These are phyloP conservation scores for Schwanniomyces yamadae DNA, from an alignment of 805 yeast species.

Conservation along the genomic window DNA sequence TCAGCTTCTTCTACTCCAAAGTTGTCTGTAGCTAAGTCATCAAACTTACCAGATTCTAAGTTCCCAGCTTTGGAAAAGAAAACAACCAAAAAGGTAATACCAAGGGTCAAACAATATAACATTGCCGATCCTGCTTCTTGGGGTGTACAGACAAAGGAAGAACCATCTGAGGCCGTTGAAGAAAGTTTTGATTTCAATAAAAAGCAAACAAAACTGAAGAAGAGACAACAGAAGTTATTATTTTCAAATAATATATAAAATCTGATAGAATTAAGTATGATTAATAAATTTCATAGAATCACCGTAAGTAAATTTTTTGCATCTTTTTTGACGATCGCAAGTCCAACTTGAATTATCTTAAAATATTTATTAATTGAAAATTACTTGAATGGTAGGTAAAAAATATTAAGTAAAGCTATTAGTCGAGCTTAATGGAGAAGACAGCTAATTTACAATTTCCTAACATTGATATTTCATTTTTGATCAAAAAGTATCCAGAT, in stretches of 20 bases:
- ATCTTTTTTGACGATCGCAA: too few species aligned
- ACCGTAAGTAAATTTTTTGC: too few species aligned
- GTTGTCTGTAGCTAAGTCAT: constrained; percentile 11
- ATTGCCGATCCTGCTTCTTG: constrained; percentile 18
- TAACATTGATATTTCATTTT: neutral
- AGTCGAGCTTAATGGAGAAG: too few species aligned
- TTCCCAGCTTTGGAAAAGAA: constrained; percentile 53
- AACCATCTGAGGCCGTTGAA: constrained; percentile 3
- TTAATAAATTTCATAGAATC: too few species aligned
- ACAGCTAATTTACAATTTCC: constrained; percentile 1
- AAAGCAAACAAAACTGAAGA: constrained; percentile 18
- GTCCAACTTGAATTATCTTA: too few species aligned
- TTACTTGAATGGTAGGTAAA: too few species aligned
- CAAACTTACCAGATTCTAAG: constrained; percentile 23
- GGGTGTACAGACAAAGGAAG: constrained; percentile 12
- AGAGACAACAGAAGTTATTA: constrained; percentile 14
- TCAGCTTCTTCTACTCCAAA: constrained; percentile 21
- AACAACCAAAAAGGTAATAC: constrained; percentile 38
- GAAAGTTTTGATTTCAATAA: constrained; percentile 11
- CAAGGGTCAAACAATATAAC: constrained; percentile 56
- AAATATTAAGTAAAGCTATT: too few species aligned
- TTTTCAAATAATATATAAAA: constrained; percentile 6
- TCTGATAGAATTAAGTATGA: too few species aligned
- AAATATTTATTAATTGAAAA: too few species aligned
- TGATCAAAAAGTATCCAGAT: constrained; percentile 2